These are phyloP conservation scores for Vitis hybrid DNA, from an alignment of 177 flowering plant species.

Conservation along the genomic window DNA sequence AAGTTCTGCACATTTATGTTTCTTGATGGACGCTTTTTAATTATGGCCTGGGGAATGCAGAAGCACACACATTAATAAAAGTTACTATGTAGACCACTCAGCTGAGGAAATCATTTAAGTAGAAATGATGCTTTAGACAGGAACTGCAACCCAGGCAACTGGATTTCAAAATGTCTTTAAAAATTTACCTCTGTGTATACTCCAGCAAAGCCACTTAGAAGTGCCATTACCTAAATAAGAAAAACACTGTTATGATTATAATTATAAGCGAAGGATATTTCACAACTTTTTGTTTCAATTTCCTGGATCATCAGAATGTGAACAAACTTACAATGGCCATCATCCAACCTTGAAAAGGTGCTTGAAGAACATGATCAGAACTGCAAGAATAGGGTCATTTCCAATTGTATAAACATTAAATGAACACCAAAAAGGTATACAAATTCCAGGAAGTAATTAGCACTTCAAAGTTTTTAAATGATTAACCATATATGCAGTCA, in stretches of 20 bases:
- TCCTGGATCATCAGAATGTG: not conserved
- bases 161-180: not conserved
- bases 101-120: no score
- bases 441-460: not conserved
- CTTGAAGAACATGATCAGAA: constrained; percentile 92
- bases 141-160: not conserved
- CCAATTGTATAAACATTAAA: constrained; percentile 4
- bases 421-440: not conserved
- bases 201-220: constrained; percentile 98
- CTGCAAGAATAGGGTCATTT: constrained; percentile 34
- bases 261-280: not conserved
- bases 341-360: constrained; percentile 91
- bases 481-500: not conserved
- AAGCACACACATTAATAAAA: constrained; percentile 5
- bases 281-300: no score
- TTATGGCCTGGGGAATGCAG: constrained; percentile 68
- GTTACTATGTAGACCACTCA: no score
- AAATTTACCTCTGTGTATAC: constrained; percentile 89
- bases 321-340: constrained; percentile 91
- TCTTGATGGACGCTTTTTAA: constrained; percentile 93
- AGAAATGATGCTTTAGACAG: constrained; percentile 1
- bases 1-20: constrained; percentile 98
- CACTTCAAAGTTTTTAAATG: not conserved
- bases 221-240: constrained; percentile 84
- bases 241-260: not conserved